Conservation (phyloP, 2,329 filamentous ascomycete genomes). For the Daldinia eschscholtzii region DNA sequence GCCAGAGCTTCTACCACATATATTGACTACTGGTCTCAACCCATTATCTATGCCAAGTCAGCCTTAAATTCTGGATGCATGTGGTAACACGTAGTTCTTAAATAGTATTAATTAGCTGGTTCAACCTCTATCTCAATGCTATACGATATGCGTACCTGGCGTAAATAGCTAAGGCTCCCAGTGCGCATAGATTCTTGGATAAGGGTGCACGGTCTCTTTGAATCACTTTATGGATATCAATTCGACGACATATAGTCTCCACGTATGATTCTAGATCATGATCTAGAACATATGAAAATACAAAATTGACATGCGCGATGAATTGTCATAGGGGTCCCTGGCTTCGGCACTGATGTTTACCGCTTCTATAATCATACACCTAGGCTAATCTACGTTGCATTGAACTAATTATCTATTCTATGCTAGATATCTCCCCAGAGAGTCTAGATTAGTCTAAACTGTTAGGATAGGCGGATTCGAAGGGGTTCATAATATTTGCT, state of each 20-base stretch:
- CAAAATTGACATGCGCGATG: background rate
- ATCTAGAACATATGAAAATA: background rate
- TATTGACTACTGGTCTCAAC: background rate
- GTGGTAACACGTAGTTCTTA: background rate
- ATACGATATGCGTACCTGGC: background rate
- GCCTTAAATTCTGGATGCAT: background rate
- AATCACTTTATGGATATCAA: background rate
- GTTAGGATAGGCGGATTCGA: background rate
- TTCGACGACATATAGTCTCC: background rate
- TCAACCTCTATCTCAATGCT: background rate
- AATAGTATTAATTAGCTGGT: background rate
- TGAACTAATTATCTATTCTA: background rate
- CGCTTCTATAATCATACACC: background rate
- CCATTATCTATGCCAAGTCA: background rate
- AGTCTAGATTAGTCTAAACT: background rate
- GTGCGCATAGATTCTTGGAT: background rate
- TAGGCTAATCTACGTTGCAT: background rate
- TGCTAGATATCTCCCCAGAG: background rate
- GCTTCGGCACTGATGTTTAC: background rate
- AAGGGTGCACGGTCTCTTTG: background rate
- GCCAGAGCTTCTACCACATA: background rate
- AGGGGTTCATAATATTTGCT: background rate
- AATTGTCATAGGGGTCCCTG: background rate
- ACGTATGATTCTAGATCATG: background rate
- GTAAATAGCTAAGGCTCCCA: background rate